Base-by-base conservation (phyloP, 129 eudicot species). In the Lactuca saligna region DNA sequence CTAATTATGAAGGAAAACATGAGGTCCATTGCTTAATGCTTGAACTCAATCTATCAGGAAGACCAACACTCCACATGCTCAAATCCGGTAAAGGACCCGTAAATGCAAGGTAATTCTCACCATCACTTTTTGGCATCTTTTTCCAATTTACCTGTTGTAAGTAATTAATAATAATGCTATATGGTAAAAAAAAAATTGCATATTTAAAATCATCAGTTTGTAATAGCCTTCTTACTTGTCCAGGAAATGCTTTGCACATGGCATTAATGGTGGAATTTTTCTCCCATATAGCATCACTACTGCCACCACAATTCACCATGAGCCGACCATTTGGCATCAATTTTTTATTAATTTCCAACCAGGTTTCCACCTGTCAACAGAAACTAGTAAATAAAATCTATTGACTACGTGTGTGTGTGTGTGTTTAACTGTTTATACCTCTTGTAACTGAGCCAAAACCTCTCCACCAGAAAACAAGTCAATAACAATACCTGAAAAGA, bases 261-360 rank as follows among this genome's bases (percentile, higher is more conserved):
- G 95, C 86, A 64, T 69, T 69, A 57, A 89, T 69, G 46, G 93
- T 80, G n/a, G 79, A 81, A 78, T 87, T 87, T 54, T 73, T 79
- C 38, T 72, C 79, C 90, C 85, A 83, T 14, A 44, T 49, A 71
- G 70, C 59, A 65, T 66, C 83, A 46, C 1, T 12, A 8, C 73
- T 64, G 29, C 81, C 93, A 60, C 93, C 99, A 79, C 99, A 94
- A 78, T 94, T 94, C 73, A 94, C 90, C 88, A 94, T 94, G 37
- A 94, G 17, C 9, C 97, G 91, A 16, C 99, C 97, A 60, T 82
- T 82, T 33, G 97, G 87, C 99, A 87, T 94, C 75, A 89, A 77
- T 46, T 80, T 94, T 34, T 82, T 70, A n/a, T 72, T 58, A 32
- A 94, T 65, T 25, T 78, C 73, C 70, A 87, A 73, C 97, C 99